Evolutionary conservation across 345 rosid species (phyloP).

Genomic region (Mercurialis annua): DNA sequence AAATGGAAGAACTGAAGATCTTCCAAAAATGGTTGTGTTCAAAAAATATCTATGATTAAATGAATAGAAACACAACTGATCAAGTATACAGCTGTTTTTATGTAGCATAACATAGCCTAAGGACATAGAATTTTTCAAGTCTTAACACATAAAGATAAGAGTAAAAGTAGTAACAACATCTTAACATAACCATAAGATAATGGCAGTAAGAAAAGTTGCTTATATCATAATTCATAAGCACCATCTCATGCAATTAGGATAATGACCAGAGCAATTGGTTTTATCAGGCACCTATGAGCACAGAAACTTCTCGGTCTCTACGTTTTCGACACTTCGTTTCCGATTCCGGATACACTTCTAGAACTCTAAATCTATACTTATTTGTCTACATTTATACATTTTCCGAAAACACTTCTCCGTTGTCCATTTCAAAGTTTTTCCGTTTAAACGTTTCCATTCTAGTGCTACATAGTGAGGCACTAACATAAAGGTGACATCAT

Average conservation of each 20-base stretch:
- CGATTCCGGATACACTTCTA: too few relatives aligned
- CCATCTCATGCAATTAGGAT: not conserved
- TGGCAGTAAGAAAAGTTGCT: not conserved
- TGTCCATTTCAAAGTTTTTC: too few relatives aligned
- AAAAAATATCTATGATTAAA: slow-evolving; percentile 3
- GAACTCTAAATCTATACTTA: too few relatives aligned
- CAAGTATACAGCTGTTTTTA: not conserved
- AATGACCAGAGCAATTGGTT: not conserved
- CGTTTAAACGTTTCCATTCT: too few relatives aligned
- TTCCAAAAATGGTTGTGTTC: not conserved
- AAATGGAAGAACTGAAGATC: not conserved
- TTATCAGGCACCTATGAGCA: not conserved
- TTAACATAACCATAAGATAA: not conserved
- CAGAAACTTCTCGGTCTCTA: too few relatives aligned
- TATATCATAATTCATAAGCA: not conserved
- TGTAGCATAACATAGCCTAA: not conserved
- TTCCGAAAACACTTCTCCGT: too few relatives aligned
- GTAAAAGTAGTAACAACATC: not conserved
- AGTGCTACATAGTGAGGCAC: too few relatives aligned
- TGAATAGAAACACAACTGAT: not conserved
- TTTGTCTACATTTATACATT: too few relatives aligned
- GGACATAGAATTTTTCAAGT: not conserved
- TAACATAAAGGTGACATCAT: too few relatives aligned
- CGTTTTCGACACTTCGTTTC: too few relatives aligned
- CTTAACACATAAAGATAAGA: not conserved